Base-by-base conservation (phyloP, 345 rosid species). In the Salix exigua region DNA sequence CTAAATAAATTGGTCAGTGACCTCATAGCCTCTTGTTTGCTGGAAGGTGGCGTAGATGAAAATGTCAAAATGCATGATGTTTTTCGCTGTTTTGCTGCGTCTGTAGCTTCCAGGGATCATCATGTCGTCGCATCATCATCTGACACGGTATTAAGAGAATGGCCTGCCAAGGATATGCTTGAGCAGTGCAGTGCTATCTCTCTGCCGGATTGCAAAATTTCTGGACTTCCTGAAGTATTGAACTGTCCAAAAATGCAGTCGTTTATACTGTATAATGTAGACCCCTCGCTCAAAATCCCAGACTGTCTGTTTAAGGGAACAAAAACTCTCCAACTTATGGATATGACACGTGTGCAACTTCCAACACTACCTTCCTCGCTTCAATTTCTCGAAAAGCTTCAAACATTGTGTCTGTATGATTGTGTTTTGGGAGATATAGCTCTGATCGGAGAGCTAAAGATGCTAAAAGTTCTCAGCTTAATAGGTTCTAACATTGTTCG, bases 1-100 rank as follows among this genome's bases (percentile, higher is more conserved):
- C 1, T 76, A 23, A 31, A 55, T 12, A 13, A 14, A 1, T 64
- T 73, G 50, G 25, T 81, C 6, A 25, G 26, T 46, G 64, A 17
- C 61, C 83, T 85, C 44, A 80, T 72, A 60, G 50, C 66, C 28
- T 26, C 28, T 26, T 26, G 28, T 26, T 26, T 26, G 67, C 30
- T 70, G n/a, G 70, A 74, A 2, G 26, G 61, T 70, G 40, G 19
- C 9, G 37, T 35, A 14, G 53, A 13, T n/a, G 30, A 26, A 10
- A 1, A 0, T 1, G 67, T 81, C 30, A 78, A 68, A 46, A 81
- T 86, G 76, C 86, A 86, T 58, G 79, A 83, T 26, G 50, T 78
- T 13, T 65, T 83, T 19, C 71, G 7, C 37, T 23, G 50, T 13
- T 70, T 70, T 7, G 84, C 86, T 4, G 3, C 63, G 4, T 66